Evolutionary conservation across 345 rosid species (phyloP), one percentile per base, ranked within the genome.

Genomic region (Cardamine chenopodiifolia): DNA sequence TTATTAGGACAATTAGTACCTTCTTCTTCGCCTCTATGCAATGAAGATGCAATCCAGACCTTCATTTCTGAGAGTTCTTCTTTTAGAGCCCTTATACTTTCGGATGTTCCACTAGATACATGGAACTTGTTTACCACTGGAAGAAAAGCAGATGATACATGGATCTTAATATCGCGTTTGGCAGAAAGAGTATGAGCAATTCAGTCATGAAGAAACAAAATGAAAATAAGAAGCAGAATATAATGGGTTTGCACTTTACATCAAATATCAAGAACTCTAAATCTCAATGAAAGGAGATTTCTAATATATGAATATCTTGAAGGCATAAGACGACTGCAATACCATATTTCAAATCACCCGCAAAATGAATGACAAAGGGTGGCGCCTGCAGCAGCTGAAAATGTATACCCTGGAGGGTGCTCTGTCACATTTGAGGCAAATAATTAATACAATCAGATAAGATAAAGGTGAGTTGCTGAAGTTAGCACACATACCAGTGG

Each of bases 271-370:
- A 61, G 50, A 49, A 10, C 29, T 37, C 42, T 28, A 32, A 10
- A 31, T 60, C 57, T 55, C 73, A 60, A 48, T 34, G 12, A 62
- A 25, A 18, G 6, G 14, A 32, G 28, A 22, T 18, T 32, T 47
- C 9, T 2, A 64, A 72, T n/a, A 42, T 47, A 23, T 1, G 40
- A 66, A 57, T 35, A 75, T 50, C 26, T 47, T 26, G 17, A 35
- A 40, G 28, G 4, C 35, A 42, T 50, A 68, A 17, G 40, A 26
- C 23, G 23, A 49, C 4, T 39, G 54, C 61, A 58, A 42, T 84
- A 93, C 97, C 92, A 68, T 84, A 88, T 87, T 93, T 93, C 76
- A 93, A 83, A 82, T 93, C 97, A 57, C 97, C 98, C n/a, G 91
- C 70, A 77, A 82, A 93, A 76, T 88, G 77, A 12, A 93, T 84